Percentiles rank a stretch among this genome's conserved stretches.
Conservation (phyloP, 805 yeast genomes). For the Wickerhamomyces bisporus region DNA sequence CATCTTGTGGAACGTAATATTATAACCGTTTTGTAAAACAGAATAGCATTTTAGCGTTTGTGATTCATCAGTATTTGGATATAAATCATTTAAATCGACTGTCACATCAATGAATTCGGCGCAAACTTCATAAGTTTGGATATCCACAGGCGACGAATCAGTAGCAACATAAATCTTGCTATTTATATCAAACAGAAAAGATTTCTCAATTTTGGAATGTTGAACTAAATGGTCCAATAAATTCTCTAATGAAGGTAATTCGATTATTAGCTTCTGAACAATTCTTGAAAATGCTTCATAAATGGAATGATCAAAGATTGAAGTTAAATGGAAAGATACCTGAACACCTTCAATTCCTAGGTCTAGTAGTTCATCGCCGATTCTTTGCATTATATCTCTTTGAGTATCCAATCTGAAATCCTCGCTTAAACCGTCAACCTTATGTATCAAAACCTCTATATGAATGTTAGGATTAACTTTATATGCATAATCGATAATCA, state of each 20-base stretch:
- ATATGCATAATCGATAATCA: constrained; percentile 83
- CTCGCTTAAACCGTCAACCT: constrained; percentile 91
- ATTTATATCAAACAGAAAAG: constrained; percentile 85
- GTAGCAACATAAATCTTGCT: constrained; percentile 95
- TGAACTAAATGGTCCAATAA: constrained; percentile 84
- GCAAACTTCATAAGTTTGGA: constrained; percentile 93
- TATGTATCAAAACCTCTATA: constrained; percentile 90
- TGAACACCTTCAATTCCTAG: constrained; percentile 89
- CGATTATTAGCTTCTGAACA: constrained; percentile 86
- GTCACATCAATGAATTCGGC: constrained; percentile 96
- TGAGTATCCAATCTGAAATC: constrained; percentile 93
- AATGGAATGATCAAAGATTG: constrained; percentile 92
- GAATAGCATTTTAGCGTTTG: constrained; percentile 62
- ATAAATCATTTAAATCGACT: constrained; percentile 76
- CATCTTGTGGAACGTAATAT: constrained; percentile 83
- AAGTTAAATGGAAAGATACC: constrained; percentile 84
- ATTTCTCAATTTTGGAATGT: constrained; percentile 87
- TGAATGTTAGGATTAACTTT: constrained; percentile 79
- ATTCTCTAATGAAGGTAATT: constrained; percentile 82
- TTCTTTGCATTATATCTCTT: constrained; percentile 92
- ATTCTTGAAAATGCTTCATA: constrained; percentile 94
- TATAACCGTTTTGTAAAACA: constrained; percentile 75
- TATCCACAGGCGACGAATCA: constrained; percentile 92
- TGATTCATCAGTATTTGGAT: constrained; percentile 30
- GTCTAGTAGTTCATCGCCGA: constrained; percentile 87